These are phyloP conservation scores for Kitagawia praeruptora DNA, from an alignment of 129 eudicot species.

Conservation along the genomic window DNA sequence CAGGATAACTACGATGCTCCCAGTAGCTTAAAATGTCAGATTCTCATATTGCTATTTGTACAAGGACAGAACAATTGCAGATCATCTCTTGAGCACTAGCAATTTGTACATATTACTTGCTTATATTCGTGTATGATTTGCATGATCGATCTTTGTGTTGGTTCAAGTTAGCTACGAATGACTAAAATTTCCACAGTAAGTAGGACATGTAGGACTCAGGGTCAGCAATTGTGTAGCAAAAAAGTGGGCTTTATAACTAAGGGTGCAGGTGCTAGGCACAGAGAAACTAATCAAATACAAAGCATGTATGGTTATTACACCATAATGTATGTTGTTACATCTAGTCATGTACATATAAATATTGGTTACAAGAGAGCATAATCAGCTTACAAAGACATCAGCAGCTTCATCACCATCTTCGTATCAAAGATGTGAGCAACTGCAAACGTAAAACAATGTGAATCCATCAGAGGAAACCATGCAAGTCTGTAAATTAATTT, in stretches of 20 bases:
- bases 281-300: neutral
- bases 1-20: neutral
- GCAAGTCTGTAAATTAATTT: neutral
- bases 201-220: neutral
- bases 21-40: neutral
- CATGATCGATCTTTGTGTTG: neutral
- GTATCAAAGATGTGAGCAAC: constrained; percentile 82
- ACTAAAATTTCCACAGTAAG: neutral
- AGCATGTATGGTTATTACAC: neutral
- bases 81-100: neutral
- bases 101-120: neutral
- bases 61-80: neutral
- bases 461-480: constrained; percentile 1
- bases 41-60: neutral
- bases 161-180: neutral
- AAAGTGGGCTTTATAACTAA: neutral
- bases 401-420: constrained; percentile 66
- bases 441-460: constrained; percentile 22
- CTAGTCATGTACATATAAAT: neutral
- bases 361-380: neutral
- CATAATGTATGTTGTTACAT: neutral
- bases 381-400: neutral
- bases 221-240: neutral
- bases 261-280: neutral
- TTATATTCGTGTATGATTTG: neutral